Base-by-base conservation (phyloP, 2,329 filamentous ascomycete genomes). In the Spiromastix sp. region DNA sequence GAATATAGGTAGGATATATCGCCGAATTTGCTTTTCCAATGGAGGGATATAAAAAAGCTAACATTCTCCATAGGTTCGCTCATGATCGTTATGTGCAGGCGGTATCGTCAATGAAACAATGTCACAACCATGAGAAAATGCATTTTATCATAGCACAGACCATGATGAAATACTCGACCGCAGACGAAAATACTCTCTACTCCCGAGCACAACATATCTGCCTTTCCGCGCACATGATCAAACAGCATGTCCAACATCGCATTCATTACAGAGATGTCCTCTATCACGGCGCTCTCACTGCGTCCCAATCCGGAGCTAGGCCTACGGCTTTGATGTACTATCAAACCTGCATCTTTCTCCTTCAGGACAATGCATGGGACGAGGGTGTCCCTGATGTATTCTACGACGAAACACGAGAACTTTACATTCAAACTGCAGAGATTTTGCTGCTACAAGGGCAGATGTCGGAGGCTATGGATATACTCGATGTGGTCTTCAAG, bases 11-110 rank as follows among this genome's bases (percentile, higher is more conserved):
- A 68, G 68, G 46, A 56, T 37, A 30, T 46, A 41, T 17, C n/a
- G n/a, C n/a, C n/a, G n/a, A n/a, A n/a, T n/a, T n/a, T n/a, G n/a
- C n/a, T n/a, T 12, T 26, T 10, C 24, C 24, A 3, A 12, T 26
- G 10, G 24, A 26, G 11, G 6, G 32, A 25, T 5, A 22, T 19
- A 21, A 25, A 30, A 19, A 4, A 12, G 15, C 15, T 22, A 32
- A 12, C 30, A 22, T 20, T 3, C 22, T 5, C 21, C 10, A 6
- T 42, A 77, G 78, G 21, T 95, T 95, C 55, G 78, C 80, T 21
- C 87, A 95, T 55, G 87, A 95, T 56, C 76, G 87, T 34, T 93
- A 93, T 49, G 71, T 86, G 33, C 77, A 82, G 52, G 85, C 84
- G 11, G 78, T 85, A 4, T 67, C 73, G 10, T 71, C 74, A 4